A percentile compares a stretch with the other conserved stretches of the same genome.
These are phyloP conservation scores for Xylariales sp. DNA, from an alignment of 2,329 filamentous ascomycete species.

Conservation along the genomic window DNA sequence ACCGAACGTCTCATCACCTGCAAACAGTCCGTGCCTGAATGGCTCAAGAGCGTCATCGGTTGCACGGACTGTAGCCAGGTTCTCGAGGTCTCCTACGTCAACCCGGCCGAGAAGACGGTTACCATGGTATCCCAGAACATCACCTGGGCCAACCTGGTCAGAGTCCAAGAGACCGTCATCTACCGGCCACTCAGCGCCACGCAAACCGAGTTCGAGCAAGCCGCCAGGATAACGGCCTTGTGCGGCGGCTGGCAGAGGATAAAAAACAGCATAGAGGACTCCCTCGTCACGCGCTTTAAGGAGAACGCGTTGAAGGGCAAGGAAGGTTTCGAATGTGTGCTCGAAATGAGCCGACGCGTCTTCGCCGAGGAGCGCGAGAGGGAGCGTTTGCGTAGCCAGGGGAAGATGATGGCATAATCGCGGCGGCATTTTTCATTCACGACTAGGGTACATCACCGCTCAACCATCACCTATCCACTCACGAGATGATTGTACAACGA, in stretches of 20 bases:
- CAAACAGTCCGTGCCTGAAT: conserved; percentile 75
- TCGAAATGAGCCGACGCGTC: conserved; percentile 91
- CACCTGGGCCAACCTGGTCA: conserved; percentile 90
- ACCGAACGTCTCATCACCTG: conserved; percentile 73
- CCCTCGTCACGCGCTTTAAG: conserved; percentile 85
- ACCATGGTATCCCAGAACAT: conserved; percentile 98
- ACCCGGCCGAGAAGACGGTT: conserved; percentile 83
- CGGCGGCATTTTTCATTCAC: neutral
- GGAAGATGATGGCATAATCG: conserved; percentile 47
- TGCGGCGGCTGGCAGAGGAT: conserved; percentile 98
- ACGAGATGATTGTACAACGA: conserved; percentile 35
- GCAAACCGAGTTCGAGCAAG: conserved; percentile 86
- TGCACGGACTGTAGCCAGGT: conserved; percentile 85
- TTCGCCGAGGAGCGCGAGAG: conserved; percentile 89
- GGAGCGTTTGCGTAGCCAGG: conserved; percentile 54
- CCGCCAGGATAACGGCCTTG: conserved; percentile 91
- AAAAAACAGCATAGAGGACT: conserved; percentile 95
- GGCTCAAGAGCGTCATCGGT: conserved; percentile 84
- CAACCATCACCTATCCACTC: conserved; percentile 14
- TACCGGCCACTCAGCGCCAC: conserved; percentile 73
- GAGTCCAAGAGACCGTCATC: conserved; percentile 90
- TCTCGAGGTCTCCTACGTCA: conserved; percentile 95
- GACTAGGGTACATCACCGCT: conserved; percentile 15
- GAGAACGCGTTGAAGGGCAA: conserved; percentile 92
- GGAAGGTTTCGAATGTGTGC: conserved; percentile 94